These are phyloP conservation scores for Sporothrix dimorphospora DNA, from an alignment of 2,329 filamentous ascomycete species.

Conservation along the genomic window DNA sequence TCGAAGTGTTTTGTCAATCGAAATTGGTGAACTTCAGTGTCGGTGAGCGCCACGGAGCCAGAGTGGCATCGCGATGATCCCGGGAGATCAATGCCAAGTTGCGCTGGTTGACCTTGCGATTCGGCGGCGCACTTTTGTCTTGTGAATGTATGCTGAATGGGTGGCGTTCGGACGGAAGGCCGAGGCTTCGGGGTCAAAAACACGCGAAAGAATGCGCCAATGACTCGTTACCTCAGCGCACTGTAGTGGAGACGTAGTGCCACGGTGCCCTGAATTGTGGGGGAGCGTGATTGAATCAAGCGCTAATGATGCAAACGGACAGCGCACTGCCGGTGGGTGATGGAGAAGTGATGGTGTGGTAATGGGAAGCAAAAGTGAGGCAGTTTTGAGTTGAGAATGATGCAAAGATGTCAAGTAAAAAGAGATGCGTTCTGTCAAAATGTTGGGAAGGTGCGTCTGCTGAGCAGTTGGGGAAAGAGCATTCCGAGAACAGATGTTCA, in stretches of 20 bases:
- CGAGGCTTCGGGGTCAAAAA: conserved; percentile 13
- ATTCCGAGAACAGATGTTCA: background rate
- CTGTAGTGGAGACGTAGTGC: background rate
- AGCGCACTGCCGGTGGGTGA: background rate
- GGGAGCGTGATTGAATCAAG: background rate
- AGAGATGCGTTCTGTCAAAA: background rate
- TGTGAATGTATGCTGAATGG: background rate
- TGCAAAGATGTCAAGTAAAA: background rate
- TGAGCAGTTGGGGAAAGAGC: background rate
- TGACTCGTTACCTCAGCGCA: conserved; percentile 5
- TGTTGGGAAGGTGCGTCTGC: background rate
- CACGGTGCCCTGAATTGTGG: background rate
- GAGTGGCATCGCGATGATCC: background rate
- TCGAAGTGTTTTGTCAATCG: background rate
- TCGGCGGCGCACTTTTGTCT: background rate
- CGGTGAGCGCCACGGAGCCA: background rate
- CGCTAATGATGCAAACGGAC: conserved; percentile 6
- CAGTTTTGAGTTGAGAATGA: background rate
- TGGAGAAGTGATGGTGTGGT: background rate
- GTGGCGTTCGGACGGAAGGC: conserved; percentile 9
- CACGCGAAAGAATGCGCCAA: conserved; percentile 3
- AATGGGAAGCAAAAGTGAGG: background rate
- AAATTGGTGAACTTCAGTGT: background rate
- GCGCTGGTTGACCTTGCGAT: background rate
- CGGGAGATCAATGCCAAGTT: background rate